A percentile compares a stretch with the other conserved stretches of the same genome.
Evolutionary conservation across 2,329 filamentous ascomycete species (phyloP).

Genomic region (Colletotrichum lindemuthianum): DNA sequence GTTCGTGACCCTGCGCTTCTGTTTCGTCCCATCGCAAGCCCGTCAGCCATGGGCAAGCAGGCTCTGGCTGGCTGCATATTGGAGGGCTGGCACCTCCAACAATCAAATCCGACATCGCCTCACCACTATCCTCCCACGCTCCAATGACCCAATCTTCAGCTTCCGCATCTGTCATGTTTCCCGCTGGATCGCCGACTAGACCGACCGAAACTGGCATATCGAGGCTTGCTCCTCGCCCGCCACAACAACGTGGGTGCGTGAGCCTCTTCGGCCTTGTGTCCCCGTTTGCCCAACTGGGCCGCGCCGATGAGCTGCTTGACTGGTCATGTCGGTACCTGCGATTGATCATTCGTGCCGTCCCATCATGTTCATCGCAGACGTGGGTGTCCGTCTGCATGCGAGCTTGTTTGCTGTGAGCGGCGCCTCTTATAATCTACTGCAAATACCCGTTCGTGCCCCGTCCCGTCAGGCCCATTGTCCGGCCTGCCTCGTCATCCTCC

Average conservation of each 20-base stretch:
- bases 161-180: conserved; percentile 12
- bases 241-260: not conserved
- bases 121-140: conserved; percentile 2
- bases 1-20: too few relatives aligned
- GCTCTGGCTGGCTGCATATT: conserved; percentile 26
- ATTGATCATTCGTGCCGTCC: too few relatives aligned
- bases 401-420: not conserved
- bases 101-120: conserved; percentile 14
- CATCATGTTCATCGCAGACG: too few relatives aligned
- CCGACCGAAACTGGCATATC: conserved; percentile 28
- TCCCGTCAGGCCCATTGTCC: conserved; percentile 1
- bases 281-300: not conserved
- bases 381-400: too few relatives aligned
- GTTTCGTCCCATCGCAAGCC: not conserved
- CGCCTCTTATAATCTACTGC: conserved; percentile 1
- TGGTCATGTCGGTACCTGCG: too few relatives aligned
- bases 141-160: conserved; percentile 13
- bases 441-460: conserved; percentile 19
- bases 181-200: conserved; percentile 9
- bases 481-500: not conserved
- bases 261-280: not conserved
- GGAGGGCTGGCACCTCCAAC: conserved; percentile 2
- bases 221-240: conserved; percentile 9
- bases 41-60: conserved; percentile 10
- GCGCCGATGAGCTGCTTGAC: not conserved